Percentiles rank a stretch among this genome's conserved stretches.
Conservation (phyloP, 345 rosid species). For the Raphanus raphanistrum region DNA sequence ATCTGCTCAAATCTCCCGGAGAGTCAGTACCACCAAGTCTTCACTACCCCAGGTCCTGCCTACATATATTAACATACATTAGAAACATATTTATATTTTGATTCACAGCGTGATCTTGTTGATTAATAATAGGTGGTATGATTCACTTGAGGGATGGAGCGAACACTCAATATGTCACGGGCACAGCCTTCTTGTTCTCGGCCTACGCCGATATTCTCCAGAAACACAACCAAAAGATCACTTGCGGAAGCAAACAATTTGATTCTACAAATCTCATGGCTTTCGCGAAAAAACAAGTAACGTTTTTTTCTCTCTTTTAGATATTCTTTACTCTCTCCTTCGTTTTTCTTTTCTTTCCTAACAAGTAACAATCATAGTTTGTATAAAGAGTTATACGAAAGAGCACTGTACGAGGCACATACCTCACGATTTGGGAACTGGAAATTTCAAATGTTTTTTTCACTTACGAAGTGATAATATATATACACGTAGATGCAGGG, state of each 20-base stretch:
- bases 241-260: constrained; percentile 55
- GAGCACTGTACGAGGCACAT: not conserved
- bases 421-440: not conserved
- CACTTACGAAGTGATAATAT: not conserved
- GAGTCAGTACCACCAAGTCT: constrained; percentile 70
- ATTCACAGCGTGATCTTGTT: constrained; percentile 2
- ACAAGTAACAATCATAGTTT: not conserved
- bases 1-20: constrained; percentile 70
- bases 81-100: not conserved
- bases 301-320: not conserved
- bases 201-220: constrained; percentile 57
- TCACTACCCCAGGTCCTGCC: constrained; percentile 55
- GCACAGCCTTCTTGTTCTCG: constrained; percentile 55
- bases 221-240: constrained; percentile 46
- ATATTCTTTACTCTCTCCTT: not conserved
- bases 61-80: not conserved
- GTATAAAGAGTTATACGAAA: not conserved
- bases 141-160: constrained; percentile 85
- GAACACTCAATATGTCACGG: constrained; percentile 75
- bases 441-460: not conserved
- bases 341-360: not conserved
- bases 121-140: constrained; percentile 57
- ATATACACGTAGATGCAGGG: not conserved
- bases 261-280: constrained; percentile 49
- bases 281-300: constrained; percentile 71